Base-by-base conservation (phyloP, 768 basidiomycete genomes). In the Lactarius hatsudake region DNA sequence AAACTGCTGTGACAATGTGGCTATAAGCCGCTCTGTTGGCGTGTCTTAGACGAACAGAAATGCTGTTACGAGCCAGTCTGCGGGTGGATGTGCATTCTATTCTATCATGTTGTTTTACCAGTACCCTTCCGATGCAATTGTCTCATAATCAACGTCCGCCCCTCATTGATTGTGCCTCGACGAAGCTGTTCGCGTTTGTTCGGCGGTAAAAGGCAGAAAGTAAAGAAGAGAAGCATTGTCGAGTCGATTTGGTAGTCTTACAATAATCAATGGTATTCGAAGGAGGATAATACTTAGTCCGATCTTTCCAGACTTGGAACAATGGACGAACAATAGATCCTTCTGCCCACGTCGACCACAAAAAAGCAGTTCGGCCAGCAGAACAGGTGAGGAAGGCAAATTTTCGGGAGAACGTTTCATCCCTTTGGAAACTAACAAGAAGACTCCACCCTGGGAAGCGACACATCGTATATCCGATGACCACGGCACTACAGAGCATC, bases 101-200 rank as follows among this genome's bases (percentile, higher is more conserved):
- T 63, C 20, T 63, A 59, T 55, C 62, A 28, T 63, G 66, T 63
- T 63, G 62, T 67, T 28, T 59, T 63, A 67, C 54, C 58, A 59
- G 57, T 59, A 66, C 23, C 8, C 38, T 62, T 58, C 40, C 56
- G 63, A 59, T 63, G 23, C 38, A 20, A 34, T 59, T 23, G 18
- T 51, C 8, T 42, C 30, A 26, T 48, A 48, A 12, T 5, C 3
- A 6, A 18, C 7, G n/a, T 36, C 36, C 56, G 20, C 34, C 2
- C 18, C 5, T 34, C 20, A 10, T 42, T 34, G 18, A 51, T 17
- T 3, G 17, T 20, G 61, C 20, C 36, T 5, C 12, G 26, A 26
- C 12, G 26, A 26, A 53, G 51, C 23, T 53, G 23, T 53, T 6
- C 2, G 26, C n/a, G 12, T 51, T 51, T 53, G 13, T 53, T 53